phyloP scores from a whole-genome alignment of 306 rosid genomes.

The Canavalia gladiata region DNA sequence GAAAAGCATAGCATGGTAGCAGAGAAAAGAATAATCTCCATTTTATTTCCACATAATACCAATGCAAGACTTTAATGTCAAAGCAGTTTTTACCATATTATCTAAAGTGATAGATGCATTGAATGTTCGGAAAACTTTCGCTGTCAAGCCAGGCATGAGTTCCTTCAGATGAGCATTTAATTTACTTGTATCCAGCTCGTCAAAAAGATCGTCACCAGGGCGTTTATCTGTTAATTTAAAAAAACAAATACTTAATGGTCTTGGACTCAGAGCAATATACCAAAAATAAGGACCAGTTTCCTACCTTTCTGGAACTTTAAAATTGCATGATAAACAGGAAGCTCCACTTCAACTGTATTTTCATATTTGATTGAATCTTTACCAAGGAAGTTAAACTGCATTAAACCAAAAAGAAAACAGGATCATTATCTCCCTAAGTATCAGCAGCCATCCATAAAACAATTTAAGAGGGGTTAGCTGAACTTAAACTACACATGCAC shows the following conservation, averaged over 20 bases:
- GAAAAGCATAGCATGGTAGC: not conserved
- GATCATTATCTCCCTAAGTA: slow-evolving; percentile 28
- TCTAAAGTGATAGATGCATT: slow-evolving; percentile 94
- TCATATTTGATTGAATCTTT: slow-evolving; percentile 97
- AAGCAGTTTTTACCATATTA: slow-evolving; percentile 67
- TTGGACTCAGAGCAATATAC: slow-evolving; percentile 13
- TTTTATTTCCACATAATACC: not conserved
- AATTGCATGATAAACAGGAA: slow-evolving; percentile 88
- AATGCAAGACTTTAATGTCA: slow-evolving; percentile 18
- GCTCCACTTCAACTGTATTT: slow-evolving; percentile 87
- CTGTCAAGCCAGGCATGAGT: slow-evolving; percentile 96
- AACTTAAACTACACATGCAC: not conserved
- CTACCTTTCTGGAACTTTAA: slow-evolving; percentile 78
- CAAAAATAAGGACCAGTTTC: slow-evolving; percentile 37
- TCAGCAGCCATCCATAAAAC: slow-evolving; percentile 5
- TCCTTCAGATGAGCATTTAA: slow-evolving; percentile 93
- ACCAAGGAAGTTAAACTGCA: slow-evolving; percentile 98
- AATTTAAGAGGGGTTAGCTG: not conserved
- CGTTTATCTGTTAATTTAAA: slow-evolving; percentile 64
- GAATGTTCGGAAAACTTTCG: slow-evolving; percentile 94
- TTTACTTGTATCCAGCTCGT: slow-evolving; percentile 81
- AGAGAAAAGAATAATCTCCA: no score
- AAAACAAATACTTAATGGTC: slow-evolving; percentile 16
- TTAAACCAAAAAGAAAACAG: slow-evolving; percentile 46
- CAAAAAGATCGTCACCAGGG: slow-evolving; percentile 84